Evolutionary conservation across 306 rosid genomes (phyloP), one percentile per base, ranked within the genome.

Genomic region (Vigna hirtella): DNA sequence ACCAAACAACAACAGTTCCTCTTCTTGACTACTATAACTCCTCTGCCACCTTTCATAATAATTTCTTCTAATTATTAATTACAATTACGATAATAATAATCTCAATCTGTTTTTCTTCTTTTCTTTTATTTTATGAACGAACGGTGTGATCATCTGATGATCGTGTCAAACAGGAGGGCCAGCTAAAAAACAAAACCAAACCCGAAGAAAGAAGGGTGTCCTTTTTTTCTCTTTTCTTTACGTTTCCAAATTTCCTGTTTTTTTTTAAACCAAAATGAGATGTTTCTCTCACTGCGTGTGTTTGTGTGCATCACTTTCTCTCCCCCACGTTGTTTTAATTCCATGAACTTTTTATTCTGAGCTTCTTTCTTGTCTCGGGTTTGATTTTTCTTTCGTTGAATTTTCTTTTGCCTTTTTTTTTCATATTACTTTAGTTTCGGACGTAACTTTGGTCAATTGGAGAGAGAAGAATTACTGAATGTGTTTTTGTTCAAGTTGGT

Each of bases 1-100:
- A 84, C 51, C 64, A 67, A 82, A 77, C 76, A 66, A 74, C 86
- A 88, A 90, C 96, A 86, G 87, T 82, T 42, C 42, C 78, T 79
- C 88, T 72, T 88, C 88, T 74, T 87, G 85, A 87, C 50, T 85
- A 87, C 79, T 70, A 79, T 77, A 88, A 89, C 84, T 82, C 90
- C 85, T 83, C 85, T 86, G 81, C 89, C 89, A 84, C 92, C 88
- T 88, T 87, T 87, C 92, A 90, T 92, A 83, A 83, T 88, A 82
- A 85, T 86, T 76, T 74, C 61, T 57, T 83, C 74, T 82, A 65
- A 36, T 71, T 84, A 22, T 28, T 40, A 63, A 58, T 58, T 17
- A 66, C 15, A 14, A 51, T 45, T 11, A 28, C 15, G 34, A 10
- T 38, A 40, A 26, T 57, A 53, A 76, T 26, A 26, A 26, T 26